phyloP scores from a whole-genome alignment of 2,329 filamentous ascomycete species.

The Thelonectria rubi region DNA sequence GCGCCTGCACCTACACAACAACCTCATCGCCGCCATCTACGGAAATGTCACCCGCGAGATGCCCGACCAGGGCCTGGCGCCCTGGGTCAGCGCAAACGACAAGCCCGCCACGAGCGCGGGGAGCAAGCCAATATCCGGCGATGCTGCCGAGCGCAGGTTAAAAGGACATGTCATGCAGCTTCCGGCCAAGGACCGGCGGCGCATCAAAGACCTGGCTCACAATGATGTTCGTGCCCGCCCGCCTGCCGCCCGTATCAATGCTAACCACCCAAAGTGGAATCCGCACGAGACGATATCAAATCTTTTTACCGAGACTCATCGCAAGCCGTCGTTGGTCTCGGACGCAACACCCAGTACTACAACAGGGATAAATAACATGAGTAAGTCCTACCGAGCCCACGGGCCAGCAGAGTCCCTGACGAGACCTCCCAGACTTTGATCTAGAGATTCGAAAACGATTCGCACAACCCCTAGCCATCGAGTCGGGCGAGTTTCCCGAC shows the following conservation, averaged over 20 bases:
- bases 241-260: background rate
- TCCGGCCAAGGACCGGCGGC: conserved; percentile 70
- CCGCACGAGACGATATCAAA: conserved; percentile 63
- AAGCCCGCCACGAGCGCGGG: conserved; percentile 67
- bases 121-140: conserved; percentile 70
- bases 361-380: conserved; percentile 83
- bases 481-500: conserved; percentile 76
- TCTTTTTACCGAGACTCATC: conserved; percentile 61
- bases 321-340: conserved; percentile 57
- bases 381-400: conserved; percentile 56
- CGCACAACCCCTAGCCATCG: conserved; percentile 69
- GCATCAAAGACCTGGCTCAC: conserved; percentile 70
- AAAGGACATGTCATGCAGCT: conserved; percentile 78
- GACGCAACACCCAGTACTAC: conserved; percentile 72
- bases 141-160: conserved; percentile 71
- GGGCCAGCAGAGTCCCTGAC: conserved; percentile 30
- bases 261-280: conserved; percentile 57
- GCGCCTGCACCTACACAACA: conserved; percentile 72
- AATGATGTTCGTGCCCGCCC: conserved; percentile 64
- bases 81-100: conserved; percentile 77
- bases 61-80: conserved; percentile 72
- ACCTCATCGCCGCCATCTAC: conserved; percentile 72
- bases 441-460: conserved; percentile 74
- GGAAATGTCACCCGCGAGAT: conserved; percentile 75
- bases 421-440: conserved; percentile 63